These are phyloP conservation scores for Waltiozyma sp. DNA, from an alignment of 1,139 yeast genomes.

Conservation along the genomic window DNA sequence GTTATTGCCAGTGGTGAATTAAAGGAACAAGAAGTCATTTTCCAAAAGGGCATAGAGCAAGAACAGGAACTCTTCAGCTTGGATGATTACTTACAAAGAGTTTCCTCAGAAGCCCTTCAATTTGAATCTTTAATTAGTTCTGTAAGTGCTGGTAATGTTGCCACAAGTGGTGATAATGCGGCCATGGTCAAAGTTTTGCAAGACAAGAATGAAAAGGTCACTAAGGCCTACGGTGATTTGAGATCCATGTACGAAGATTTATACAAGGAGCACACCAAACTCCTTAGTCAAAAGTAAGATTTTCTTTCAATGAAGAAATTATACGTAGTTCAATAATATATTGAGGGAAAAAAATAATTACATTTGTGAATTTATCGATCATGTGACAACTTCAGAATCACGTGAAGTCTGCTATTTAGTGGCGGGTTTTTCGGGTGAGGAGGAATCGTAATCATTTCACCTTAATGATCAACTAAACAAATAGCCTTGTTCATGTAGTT, in stretches of 20 bases:
- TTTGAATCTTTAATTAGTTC: constrained; percentile 33
- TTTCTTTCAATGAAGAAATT: background rate
- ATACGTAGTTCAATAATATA: too few species aligned
- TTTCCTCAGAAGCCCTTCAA: constrained; percentile 39
- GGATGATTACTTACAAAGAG: constrained; percentile 33
- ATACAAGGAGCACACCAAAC: constrained; percentile 38
- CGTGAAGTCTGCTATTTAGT: too few species aligned
- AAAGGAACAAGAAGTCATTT: constrained; percentile 37
- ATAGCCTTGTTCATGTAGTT: too few species aligned
- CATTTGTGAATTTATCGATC: too few species aligned
- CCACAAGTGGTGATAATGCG: constrained; percentile 11
- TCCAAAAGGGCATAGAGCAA: constrained; percentile 27
- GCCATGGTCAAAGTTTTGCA: constrained; percentile 27
- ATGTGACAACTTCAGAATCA: too few species aligned
- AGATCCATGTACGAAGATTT: constrained; percentile 52
- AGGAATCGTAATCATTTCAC: too few species aligned
- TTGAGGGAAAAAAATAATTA: too few species aligned
- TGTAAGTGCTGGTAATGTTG: background rate
- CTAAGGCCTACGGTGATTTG: constrained; percentile 48
- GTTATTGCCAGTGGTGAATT: constrained; percentile 34
- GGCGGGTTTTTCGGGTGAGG: too few species aligned
- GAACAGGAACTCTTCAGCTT: constrained; percentile 22
- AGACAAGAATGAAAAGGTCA: constrained; percentile 36
- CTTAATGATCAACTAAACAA: too few species aligned
- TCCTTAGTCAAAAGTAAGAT: constrained; percentile 19